Evolutionary conservation across 2,329 filamentous ascomycete species (phyloP).

Genomic region (Pseudocercospora fuligena): DNA sequence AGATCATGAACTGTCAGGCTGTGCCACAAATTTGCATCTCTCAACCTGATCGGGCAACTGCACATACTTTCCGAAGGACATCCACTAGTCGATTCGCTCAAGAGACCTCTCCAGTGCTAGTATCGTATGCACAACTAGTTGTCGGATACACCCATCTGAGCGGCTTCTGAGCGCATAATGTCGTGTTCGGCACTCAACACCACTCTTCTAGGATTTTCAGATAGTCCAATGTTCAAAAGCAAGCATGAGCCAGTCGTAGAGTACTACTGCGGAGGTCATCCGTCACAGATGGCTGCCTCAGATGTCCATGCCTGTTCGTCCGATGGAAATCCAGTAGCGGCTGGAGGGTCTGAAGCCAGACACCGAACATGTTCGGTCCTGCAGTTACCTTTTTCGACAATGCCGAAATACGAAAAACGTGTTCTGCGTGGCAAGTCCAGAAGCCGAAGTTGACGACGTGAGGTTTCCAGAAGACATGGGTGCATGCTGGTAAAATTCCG

Average conservation of each 20-base stretch:
- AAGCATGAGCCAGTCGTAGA: neutral
- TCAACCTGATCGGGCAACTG: neutral
- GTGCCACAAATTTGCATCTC: neutral
- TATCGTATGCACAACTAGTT: neutral
- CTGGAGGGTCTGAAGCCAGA: neutral
- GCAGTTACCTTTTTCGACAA: neutral
- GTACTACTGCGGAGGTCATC: neutral
- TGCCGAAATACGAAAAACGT: neutral
- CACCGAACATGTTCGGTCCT: neutral
- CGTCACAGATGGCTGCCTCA: neutral
- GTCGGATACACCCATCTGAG: neutral
- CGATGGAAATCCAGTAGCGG: neutral
- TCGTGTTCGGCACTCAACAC: neutral
- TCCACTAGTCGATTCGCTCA: neutral
- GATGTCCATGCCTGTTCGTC: neutral
- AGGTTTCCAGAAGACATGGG: neutral
- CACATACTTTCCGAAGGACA: neutral
- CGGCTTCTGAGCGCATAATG: neutral
- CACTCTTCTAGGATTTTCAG: neutral
- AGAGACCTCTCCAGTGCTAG: neutral
- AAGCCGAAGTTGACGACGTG: slow-evolving; percentile 1
- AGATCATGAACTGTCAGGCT: neutral
- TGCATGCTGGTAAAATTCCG: neutral
- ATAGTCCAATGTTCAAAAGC: neutral
- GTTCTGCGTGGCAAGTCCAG: neutral